Evolutionary conservation across 1,139 yeast species (phyloP), one percentile per base, ranked within the genome.

Genomic region (Suhomyces guaymorum): DNA sequence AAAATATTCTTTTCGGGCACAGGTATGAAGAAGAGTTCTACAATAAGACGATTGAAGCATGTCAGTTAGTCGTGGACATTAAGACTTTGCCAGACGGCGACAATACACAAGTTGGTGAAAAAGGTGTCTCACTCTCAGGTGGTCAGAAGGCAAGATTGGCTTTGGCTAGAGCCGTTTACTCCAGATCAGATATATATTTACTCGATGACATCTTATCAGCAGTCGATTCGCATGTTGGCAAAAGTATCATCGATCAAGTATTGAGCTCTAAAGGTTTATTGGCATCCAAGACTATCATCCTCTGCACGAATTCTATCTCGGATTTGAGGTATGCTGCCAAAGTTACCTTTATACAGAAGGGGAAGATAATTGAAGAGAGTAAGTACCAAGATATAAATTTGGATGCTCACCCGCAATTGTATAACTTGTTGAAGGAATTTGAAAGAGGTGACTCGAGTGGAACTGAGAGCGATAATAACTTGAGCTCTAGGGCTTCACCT

Each of bases 101-200:
- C 57, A 70, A 73, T 37, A 90, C 98, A 1, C 76, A 85, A 50
- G 97, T 92, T 29, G 98, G 98, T 41, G 98, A 92, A 63, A 90
- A 90, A 62, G 98, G 98, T 48, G 88, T 92, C 33, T 87, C 96
- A n/a, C 70, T 92, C 37, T 87, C 96, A 29, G 98, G 98, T 38
- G 98, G 98, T 29, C 97, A 92, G 60, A 92, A 90, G 68, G 97
- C 97, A 1, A 79, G 98, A 59, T 66, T 92, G 33, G 80, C 96
- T 1, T 72, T 92, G 42, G 97, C 97, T 1, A 77, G 98, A 59
- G 96, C 97, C 13, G 97, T 92, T 4, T 92, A 92, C 59, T 81
- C 97, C 2, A 77, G 97, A 48, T 95, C 97, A 3, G 97, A 92
- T 57, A 78, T 90, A 17, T 90, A 89, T 55, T 66, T 92, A 37